phyloP scores from a whole-genome alignment of 2,329 filamentous ascomycete genomes.

The Daldinia sp. region DNA sequence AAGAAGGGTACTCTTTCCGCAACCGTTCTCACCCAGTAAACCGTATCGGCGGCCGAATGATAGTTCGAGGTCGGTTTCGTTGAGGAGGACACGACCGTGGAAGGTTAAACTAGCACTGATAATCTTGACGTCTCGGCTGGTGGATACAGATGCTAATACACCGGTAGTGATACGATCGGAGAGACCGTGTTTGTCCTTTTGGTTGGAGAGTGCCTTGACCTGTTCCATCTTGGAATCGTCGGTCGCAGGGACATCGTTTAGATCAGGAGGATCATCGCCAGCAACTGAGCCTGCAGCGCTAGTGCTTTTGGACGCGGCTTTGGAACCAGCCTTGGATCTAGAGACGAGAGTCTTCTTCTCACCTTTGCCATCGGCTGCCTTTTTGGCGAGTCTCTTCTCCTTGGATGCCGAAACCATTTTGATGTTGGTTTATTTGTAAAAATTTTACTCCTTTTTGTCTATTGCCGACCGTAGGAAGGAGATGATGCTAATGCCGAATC shows the following conservation, averaged over 20 bases:
- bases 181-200: conserved; percentile 95
- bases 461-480: conserved; percentile 12
- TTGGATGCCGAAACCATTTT: conserved; percentile 75
- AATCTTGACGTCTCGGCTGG: conserved; percentile 96
- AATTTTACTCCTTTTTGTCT: conserved; percentile 14
- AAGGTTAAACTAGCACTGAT: conserved; percentile 93
- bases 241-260: conserved; percentile 76
- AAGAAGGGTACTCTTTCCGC: conserved; percentile 96
- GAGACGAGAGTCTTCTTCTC: conserved; percentile 80
- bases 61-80: conserved; percentile 91
- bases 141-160: conserved; percentile 84
- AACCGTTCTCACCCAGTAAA: conserved; percentile 97
- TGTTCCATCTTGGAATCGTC: conserved; percentile 77
- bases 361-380: conserved; percentile 75
- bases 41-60: conserved; percentile 94
- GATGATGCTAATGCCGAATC: not conserved
- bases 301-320: conserved; percentile 67
- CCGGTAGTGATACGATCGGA: conserved; percentile 98
- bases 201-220: conserved; percentile 86
- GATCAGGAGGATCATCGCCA: conserved; percentile 71
- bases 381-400: conserved; percentile 76
- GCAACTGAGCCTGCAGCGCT: conserved; percentile 72
- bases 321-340: conserved; percentile 71
- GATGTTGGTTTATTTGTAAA: conserved; percentile 30
- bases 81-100: conserved; percentile 96